These are phyloP conservation scores for Nannochloropsis salina DNA, from an alignment of 108 stramenopile genomes.

Conservation along the genomic window DNA sequence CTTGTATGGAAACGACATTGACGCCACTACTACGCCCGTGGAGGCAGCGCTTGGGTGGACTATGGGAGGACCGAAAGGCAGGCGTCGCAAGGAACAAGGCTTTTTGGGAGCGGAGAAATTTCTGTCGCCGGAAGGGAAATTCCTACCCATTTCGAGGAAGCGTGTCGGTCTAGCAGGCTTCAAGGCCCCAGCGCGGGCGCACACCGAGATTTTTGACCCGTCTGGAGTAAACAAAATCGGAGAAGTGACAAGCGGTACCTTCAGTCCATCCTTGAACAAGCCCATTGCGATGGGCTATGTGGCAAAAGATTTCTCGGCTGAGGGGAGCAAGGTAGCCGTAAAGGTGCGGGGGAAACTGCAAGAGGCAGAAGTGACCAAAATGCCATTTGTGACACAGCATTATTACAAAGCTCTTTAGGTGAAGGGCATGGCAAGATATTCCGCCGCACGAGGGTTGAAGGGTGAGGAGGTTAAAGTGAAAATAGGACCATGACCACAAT, in stretches of 20 bases:
- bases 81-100: slow-evolving; percentile 76
- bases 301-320: slow-evolving; percentile 63
- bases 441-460: not conserved
- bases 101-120: slow-evolving; percentile 88
- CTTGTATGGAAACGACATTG: slow-evolving; percentile 95
- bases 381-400: slow-evolving; percentile 90
- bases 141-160: slow-evolving; percentile 61
- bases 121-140: slow-evolving; percentile 81
- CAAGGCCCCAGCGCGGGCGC: slow-evolving; percentile 88
- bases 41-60: slow-evolving; percentile 89
- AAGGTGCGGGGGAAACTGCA: slow-evolving; percentile 87
- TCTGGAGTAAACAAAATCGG: slow-evolving; percentile 73
- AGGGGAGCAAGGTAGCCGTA: slow-evolving; percentile 72
- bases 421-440: not conserved
- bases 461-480: not conserved
- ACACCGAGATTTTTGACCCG: slow-evolving; percentile 83
- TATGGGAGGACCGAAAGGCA: slow-evolving; percentile 75
- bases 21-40: slow-evolving; percentile 83
- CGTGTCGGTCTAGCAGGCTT: slow-evolving; percentile 92
- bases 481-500: no score
- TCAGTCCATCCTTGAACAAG: slow-evolving; percentile 74
- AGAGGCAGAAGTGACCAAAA: slow-evolving; percentile 75
- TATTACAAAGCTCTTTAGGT: slow-evolving; percentile 63
- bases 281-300: slow-evolving; percentile 99
- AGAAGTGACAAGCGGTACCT: slow-evolving; percentile 78